Conservation (phyloP, 257 asterid genomes). For the Forsythia viridissima region DNA sequence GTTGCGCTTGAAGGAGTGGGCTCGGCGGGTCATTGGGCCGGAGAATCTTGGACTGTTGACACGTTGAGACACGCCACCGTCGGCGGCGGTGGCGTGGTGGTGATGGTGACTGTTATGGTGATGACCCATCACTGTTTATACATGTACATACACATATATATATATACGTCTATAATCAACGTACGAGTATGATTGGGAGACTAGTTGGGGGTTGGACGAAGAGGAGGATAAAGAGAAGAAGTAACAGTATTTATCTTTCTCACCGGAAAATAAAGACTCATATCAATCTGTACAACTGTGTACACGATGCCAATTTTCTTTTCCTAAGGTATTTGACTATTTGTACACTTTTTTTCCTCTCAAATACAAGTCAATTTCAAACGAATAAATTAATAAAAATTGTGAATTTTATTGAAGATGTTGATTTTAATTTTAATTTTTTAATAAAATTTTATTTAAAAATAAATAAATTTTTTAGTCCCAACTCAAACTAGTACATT, state of each 20-base stretch:
- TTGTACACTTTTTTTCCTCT: not conserved
- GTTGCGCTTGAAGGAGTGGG: constrained; percentile 76
- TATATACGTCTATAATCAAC: not conserved
- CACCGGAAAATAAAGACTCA: not conserved
- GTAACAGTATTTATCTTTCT: not conserved
- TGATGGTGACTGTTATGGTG: constrained; percentile 72
- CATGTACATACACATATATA: not conserved
- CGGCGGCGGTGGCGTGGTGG: constrained; percentile 50
- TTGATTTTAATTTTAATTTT: too few species aligned
- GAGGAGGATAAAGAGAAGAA: not conserved
- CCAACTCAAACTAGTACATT: too few species aligned
- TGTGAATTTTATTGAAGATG: too few species aligned
- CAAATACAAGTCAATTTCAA: not conserved
- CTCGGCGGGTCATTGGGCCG: constrained; percentile 87
- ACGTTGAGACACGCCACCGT: constrained; percentile 74
- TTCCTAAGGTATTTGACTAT: not conserved
- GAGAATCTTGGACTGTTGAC: constrained; percentile 92
- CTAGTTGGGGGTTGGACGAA: not conserved
- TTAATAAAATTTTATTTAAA: too few species aligned
- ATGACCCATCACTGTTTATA: constrained; percentile 56
- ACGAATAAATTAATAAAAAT: too few species aligned
- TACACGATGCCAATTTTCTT: not conserved
- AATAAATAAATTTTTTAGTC: too few species aligned
- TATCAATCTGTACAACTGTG: not conserved
- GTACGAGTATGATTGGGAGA: not conserved